Evolutionary conservation across 768 basidiomycete genomes (phyloP).

Genomic region (Termitomyces sp.): DNA sequence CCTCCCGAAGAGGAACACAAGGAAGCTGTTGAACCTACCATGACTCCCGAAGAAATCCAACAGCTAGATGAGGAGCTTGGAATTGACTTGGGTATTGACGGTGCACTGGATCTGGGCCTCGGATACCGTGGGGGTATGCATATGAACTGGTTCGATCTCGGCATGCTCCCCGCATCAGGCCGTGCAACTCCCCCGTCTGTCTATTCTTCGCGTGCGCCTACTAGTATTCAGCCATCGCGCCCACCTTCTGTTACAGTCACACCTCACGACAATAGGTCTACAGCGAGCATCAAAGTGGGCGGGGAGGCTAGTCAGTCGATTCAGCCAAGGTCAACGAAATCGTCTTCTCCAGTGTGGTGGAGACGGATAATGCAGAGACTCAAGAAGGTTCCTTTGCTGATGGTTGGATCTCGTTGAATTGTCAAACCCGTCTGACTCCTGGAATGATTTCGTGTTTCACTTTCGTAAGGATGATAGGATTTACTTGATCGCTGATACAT

Average conservation of each 20-base stretch:
- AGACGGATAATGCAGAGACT: slow-evolving; percentile 21
- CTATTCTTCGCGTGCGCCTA: slow-evolving; percentile 29
- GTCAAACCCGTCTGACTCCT: background rate
- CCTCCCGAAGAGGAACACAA: background rate
- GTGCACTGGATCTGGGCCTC: slow-evolving; percentile 34
- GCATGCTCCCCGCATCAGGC: slow-evolving; percentile 28
- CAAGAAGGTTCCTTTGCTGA: slow-evolving; percentile 19
- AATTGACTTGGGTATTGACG: slow-evolving; percentile 31
- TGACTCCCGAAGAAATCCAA: slow-evolving; percentile 31
- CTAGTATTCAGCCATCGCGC: slow-evolving; percentile 21
- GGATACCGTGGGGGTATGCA: slow-evolving; percentile 31
- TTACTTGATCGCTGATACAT: background rate
- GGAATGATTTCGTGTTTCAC: background rate
- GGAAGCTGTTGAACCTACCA: slow-evolving; percentile 11
- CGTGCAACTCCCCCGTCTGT: slow-evolving; percentile 30
- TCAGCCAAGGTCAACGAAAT: slow-evolving; percentile 12
- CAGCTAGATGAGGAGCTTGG: slow-evolving; percentile 28
- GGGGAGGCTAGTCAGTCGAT: background rate
- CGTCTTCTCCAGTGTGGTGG: slow-evolving; percentile 24
- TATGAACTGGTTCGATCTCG: slow-evolving; percentile 35
- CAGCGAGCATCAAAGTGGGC: slow-evolving; percentile 12
- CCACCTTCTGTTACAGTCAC: slow-evolving; percentile 21
- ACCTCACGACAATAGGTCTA: slow-evolving; percentile 10
- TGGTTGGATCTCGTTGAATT: background rate
- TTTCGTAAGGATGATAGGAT: background rate